Conservation (phyloP, 2,329 filamentous ascomycete species). For the Plectosphaerella plurivora region DNA sequence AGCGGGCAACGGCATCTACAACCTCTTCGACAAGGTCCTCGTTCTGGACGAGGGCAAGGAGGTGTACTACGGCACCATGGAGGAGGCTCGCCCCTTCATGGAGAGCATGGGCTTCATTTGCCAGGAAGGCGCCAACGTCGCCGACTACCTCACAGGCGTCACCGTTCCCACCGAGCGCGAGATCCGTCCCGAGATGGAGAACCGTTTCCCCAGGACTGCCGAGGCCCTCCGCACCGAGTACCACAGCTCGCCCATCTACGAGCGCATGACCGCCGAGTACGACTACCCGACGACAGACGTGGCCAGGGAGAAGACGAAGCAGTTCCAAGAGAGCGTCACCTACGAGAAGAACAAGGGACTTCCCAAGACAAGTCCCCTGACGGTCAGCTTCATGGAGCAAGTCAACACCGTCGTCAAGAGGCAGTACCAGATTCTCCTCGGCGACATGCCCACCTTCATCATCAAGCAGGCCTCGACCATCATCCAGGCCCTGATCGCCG, state of each 20-base stretch:
- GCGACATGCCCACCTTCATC: slow-evolving; percentile 58
- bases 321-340: slow-evolving; percentile 49
- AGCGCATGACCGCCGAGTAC: slow-evolving; percentile 50
- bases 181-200: slow-evolving; percentile 40
- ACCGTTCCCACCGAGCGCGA: slow-evolving; percentile 65
- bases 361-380: slow-evolving; percentile 49
- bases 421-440: slow-evolving; percentile 63
- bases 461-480: slow-evolving; percentile 58
- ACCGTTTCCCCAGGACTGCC: slow-evolving; percentile 39
- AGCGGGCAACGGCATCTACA: slow-evolving; percentile 65
- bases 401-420: slow-evolving; percentile 51
- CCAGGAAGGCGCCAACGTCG: slow-evolving; percentile 56
- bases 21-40: slow-evolving; percentile 66
- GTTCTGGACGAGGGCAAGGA: slow-evolving; percentile 63
- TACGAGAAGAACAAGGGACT: slow-evolving; percentile 52
- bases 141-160: slow-evolving; percentile 62
- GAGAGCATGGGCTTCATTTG: slow-evolving; percentile 61
- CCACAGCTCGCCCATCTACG: slow-evolving; percentile 43
- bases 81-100: slow-evolving; percentile 59
- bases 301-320: slow-evolving; percentile 42
- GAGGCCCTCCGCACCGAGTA: slow-evolving; percentile 43
- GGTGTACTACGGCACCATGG: slow-evolving; percentile 58
- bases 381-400: slow-evolving; percentile 49
- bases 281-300: slow-evolving; percentile 46
- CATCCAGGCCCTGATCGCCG: slow-evolving; percentile 56